Base-by-base conservation (phyloP, 2,329 filamentous ascomycete genomes). In the Onygenales sp. region DNA sequence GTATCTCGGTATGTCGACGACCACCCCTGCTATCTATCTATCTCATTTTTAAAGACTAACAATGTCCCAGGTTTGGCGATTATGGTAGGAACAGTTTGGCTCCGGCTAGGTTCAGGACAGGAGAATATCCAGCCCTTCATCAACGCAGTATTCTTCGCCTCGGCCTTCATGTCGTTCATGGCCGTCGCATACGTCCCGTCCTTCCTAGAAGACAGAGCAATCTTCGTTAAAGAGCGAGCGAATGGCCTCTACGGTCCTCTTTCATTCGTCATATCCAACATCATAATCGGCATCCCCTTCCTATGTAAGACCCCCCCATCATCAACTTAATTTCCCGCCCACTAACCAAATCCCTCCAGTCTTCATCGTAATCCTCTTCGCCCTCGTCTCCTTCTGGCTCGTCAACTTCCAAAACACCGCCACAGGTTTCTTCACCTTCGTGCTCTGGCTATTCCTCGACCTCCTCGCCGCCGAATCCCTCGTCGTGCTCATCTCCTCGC, bases 41-140 rank as follows among this genome's bases (percentile, higher is more conserved):
- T 3, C 17, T 27, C 14, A 6, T 13, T 10, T 9, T 8, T 4
- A 44, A 45, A 42, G 52, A 27, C 45, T 58, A 49, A 57, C 14
- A 13, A 37, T 17, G 42, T 14, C 14, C 6, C n/a, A 68, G 81
- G 82, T 0, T 76, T 94, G 13, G 88, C 88, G 1, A 81, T 93
- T 60, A 85, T 93, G 80, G 90, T 92, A 85, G 88, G 89, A 4
- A 94, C 89, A 0, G 86, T 94, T 10, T 95, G 87, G 84, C 72
- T 94, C 11, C 82, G 88, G 5, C 75, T 95, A 2, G 71, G 77
- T 3, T 77, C 84, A 0, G 72, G 77, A 0, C 88, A 94, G 65
- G 73, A 77, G 53, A 85, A 86, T 54, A 92, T 95, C 60, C 85
- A 88, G 61, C 83, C 88, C 0, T 87, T 88, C 62, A 88, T 84